Percentiles rank a stretch among this genome's conserved stretches.
Evolutionary conservation across 208 protist species (phyloP).

Genomic region (Trypanosoma boissoni): DNA sequence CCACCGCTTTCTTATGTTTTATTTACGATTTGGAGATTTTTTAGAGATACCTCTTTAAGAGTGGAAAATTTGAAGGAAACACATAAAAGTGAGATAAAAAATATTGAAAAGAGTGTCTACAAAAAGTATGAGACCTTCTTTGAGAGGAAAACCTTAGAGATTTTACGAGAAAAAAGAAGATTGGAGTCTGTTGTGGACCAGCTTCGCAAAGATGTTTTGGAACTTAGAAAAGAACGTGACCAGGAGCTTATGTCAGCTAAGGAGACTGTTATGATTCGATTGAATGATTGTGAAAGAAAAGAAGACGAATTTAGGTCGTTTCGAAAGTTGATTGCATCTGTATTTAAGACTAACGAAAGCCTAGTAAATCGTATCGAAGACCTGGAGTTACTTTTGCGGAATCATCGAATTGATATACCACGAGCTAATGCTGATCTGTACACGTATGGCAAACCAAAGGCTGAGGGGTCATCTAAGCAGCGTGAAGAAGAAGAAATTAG

Average conservation of each 20-base stretch:
- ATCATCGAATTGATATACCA: constrained; percentile 60
- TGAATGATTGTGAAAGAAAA: constrained; percentile 61
- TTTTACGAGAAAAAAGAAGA: constrained; percentile 48
- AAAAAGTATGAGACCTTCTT: constrained; percentile 61
- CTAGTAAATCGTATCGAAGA: constrained; percentile 61
- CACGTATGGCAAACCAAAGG: constrained; percentile 32
- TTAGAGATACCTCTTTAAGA: constrained; percentile 26
- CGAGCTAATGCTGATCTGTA: constrained; percentile 34
- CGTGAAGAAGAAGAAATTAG: constrained; percentile 5
- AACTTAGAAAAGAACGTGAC: constrained; percentile 58
- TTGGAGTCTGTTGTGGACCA: constrained; percentile 25
- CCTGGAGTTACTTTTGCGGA: constrained; percentile 40
- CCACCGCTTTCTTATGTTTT: constrained; percentile 33
- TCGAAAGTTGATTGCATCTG: constrained; percentile 66
- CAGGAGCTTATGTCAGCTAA: constrained; percentile 53
- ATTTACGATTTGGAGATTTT: constrained; percentile 32
- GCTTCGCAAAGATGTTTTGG: constrained; percentile 40
- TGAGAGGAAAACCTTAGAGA: constrained; percentile 49
- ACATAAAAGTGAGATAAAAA: constrained; percentile 31
- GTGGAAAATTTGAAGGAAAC: constrained; percentile 20
- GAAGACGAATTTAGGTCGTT: constrained; percentile 73
- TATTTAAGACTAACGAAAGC: constrained; percentile 67
- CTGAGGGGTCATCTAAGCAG: neutral
- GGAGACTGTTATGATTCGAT: constrained; percentile 45
- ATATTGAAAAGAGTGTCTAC: constrained; percentile 39